Evolutionary conservation across 306 rosid genomes (phyloP), one percentile per base, ranked within the genome.

Genomic region (Prunus mume): DNA sequence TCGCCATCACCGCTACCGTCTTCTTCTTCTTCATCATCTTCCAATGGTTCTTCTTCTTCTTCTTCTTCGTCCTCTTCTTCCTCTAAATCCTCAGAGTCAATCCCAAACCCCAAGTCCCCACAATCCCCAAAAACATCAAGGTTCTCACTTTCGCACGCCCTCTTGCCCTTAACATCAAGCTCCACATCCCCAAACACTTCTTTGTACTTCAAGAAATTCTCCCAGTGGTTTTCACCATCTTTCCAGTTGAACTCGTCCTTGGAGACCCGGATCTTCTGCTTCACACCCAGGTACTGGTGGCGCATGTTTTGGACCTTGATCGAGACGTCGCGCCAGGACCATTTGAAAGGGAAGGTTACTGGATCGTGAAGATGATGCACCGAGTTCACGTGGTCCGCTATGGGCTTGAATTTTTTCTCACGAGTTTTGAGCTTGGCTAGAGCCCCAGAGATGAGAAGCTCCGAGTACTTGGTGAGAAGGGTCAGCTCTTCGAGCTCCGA

Each of bases 321-420:
- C 12, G 97, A 94, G n/a, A 94, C 97, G 27, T 94, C 98, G 20
- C 98, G 94, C 98, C 98, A 94, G 0, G 96, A 88, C 98, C 98
- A 94, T 62, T 84, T 85, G 91, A 94, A 94, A 13, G 97, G 98
- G 77, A 85, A 94, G 73, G 85, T 76, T 27, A 83, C 3, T 0
- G 96, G 88, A 77, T 94, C 91, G 9, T 69, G 83, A 15, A 84
- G 88, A 78, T 94, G 89, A 87, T 94, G 97, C 13, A 82, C 49
- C 12, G 89, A 61, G 80, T 91, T 94, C 55, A 94, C 93, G 73
- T 91, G 97, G 60, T 94, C 98, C 9, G 98, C 98, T 32, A 94
- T 85, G 12, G 98, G 98, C 79, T 89, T 90, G 90, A 91, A 94
- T 82, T 94, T 94, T 87, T 94, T 91, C 93, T 94, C 98, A 3